These are phyloP conservation scores for Candida jianshihensis DNA, from an alignment of 805 yeast genomes.

Conservation along the genomic window DNA sequence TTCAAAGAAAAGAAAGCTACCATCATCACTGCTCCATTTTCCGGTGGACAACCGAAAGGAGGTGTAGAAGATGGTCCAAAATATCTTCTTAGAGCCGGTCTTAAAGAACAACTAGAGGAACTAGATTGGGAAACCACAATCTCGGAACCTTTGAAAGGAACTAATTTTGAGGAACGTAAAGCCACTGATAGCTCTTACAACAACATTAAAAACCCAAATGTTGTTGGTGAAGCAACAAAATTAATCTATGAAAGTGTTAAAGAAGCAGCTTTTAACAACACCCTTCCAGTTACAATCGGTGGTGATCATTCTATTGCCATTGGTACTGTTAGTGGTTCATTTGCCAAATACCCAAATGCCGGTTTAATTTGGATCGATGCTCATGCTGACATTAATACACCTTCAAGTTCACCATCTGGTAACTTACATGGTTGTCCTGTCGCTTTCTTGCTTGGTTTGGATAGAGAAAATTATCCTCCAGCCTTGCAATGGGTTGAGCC, in stretches of 20 bases:
- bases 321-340: conserved; percentile 83
- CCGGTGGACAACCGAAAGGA: conserved; percentile 90
- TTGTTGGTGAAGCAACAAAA: conserved; percentile 70
- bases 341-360: conserved; percentile 75
- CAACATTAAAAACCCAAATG: conserved; percentile 61
- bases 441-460: conserved; percentile 81
- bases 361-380: conserved; percentile 96
- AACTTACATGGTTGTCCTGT: conserved; percentile 97
- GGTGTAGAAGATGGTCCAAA: conserved; percentile 97
- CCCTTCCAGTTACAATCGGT: conserved; percentile 80
- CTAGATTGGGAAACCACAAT: conserved; percentile 67
- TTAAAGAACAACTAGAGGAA: conserved; percentile 50
- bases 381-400: conserved; percentile 94
- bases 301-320: conserved; percentile 97
- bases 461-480: conserved; percentile 58
- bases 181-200: conserved; percentile 32
- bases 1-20: conserved; percentile 50
- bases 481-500: conserved; percentile 78
- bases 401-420: conserved; percentile 76
- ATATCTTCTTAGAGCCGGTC: conserved; percentile 65
- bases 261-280: conserved; percentile 37
- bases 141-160: conserved; percentile 45
- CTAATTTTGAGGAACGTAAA: conserved; percentile 38
- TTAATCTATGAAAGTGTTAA: conserved; percentile 55
- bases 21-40: conserved; percentile 85